Evolutionary conservation across 2,329 filamentous ascomycete genomes (phyloP), one percentile per base, ranked within the genome.

Genomic region (Penicillium aurantiogriseum): DNA sequence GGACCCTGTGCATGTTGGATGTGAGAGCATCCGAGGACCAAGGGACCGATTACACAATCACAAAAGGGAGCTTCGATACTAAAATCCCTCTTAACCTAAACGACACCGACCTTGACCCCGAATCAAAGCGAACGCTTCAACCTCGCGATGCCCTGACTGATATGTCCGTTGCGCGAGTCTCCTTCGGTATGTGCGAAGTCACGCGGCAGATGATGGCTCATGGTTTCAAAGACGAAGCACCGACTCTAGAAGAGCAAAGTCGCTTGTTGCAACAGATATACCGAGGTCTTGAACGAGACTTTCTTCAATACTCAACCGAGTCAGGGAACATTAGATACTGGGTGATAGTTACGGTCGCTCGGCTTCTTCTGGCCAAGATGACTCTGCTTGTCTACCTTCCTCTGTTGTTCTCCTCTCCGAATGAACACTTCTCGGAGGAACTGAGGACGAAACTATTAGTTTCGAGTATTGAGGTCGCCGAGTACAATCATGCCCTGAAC

Each of bases 1-100:
- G 74, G 71, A 56, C 59, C 31, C 54, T 77, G 25, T 72, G 67
- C 62, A 75, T 86, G 15, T 72, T 88, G 0, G 86, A 89, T 66
- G 78, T 80, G 3, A 76, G 85, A 58, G 79, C 85, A 1, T 83
- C 83, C 0, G 85, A 88, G 65, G 83, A 88, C 57, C 84, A 88
- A 65, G 85, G 85, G 0, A 83, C 82, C 23, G 85, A 88, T 58
- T 81, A 84, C 3, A 83, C 81, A 0, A 85, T 88, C 42, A 70
- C 79, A 2, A 78, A 83, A 48, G 78, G 81, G 13, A 80, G 80
- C 11, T 88, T 84, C 63, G 86, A 89, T 65, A 87, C 86, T 0
- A 79, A 75, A 54, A 64, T 79, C 9, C 81, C 81, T 1, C 61
- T 76, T 5, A 82, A 82, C 44, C 73, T 83, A 43, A 79, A 83